Evolutionary conservation across 768 basidiomycete species (phyloP).

Genomic region (Pholiota microspora): DNA sequence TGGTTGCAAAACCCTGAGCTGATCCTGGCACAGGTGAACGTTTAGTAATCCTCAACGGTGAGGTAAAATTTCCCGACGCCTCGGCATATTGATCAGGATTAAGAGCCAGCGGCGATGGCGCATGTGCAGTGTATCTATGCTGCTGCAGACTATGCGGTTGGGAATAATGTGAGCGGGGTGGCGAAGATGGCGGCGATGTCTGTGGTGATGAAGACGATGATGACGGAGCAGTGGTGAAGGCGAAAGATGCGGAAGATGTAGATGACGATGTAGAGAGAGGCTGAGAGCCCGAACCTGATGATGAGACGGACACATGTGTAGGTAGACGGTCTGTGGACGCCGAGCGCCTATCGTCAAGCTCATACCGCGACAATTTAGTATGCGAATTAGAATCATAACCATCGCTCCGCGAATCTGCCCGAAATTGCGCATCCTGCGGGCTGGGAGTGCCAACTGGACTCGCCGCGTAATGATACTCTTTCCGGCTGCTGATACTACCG

Average conservation of each 20-base stretch:
- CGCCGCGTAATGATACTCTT: background rate
- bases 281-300: background rate
- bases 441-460: constrained; percentile 1
- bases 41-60: constrained; percentile 27
- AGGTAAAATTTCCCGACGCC: constrained; percentile 8
- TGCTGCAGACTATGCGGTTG: constrained; percentile 13
- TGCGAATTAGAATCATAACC: background rate
- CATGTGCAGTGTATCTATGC: constrained; percentile 14
- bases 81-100: background rate
- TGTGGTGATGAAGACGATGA: background rate
- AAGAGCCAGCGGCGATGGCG: constrained; percentile 15
- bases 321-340: background rate
- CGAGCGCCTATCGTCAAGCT: background rate
- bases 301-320: background rate
- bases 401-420: background rate
- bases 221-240: background rate
- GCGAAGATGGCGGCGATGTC: background rate
- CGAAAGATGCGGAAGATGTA: background rate
- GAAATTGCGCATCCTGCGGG: background rate
- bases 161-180: background rate
- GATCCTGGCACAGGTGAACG: constrained; percentile 20
- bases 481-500: background rate
- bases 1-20: background rate
- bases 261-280: background rate
- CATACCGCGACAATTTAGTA: background rate